These are phyloP conservation scores for Dothideomycetes sp. DNA, from an alignment of 2,329 filamentous ascomycete genomes.

Conservation along the genomic window DNA sequence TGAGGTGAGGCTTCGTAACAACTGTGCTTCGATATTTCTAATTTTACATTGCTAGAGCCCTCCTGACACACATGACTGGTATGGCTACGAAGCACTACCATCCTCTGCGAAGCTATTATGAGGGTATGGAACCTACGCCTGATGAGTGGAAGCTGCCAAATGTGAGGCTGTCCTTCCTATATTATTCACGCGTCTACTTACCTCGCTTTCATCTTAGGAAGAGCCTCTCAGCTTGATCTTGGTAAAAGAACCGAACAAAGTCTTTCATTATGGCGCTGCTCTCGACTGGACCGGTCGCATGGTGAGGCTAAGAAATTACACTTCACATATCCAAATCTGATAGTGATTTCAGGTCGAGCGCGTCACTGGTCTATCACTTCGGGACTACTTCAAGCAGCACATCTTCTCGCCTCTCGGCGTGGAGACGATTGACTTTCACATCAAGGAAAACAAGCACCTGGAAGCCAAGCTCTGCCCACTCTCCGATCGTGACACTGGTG, in stretches of 20 bases:
- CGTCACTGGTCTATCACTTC: constrained; percentile 31
- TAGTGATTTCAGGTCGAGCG: constrained; percentile 22
- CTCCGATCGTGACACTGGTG: constrained; percentile 8
- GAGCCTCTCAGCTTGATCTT: constrained; percentile 34
- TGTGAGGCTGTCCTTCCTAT: too few species aligned
- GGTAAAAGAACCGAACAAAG: constrained; percentile 38
- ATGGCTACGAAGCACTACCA: background rate
- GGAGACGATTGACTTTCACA: constrained; percentile 20
- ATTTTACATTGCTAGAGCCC: background rate
- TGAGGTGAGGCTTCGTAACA: constrained; percentile 39
- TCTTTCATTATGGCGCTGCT: constrained; percentile 40
- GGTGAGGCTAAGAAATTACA: constrained; percentile 21
- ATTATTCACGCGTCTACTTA: too few species aligned
- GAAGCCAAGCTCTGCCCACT: constrained; percentile 13
- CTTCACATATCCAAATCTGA: background rate
- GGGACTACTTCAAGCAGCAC: constrained; percentile 32
- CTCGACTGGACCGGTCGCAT: constrained; percentile 45
- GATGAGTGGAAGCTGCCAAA: background rate
- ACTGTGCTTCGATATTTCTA: constrained; percentile 26
- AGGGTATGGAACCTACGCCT: constrained; percentile 25
- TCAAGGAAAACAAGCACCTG: constrained; percentile 8
- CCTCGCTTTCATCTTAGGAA: too few species aligned
- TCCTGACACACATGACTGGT: background rate
- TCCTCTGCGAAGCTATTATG: constrained; percentile 31
- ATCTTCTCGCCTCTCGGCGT: constrained; percentile 37